Conservation (phyloP, 164 flowering plant genomes). For the Stephania yunnanensis region DNA sequence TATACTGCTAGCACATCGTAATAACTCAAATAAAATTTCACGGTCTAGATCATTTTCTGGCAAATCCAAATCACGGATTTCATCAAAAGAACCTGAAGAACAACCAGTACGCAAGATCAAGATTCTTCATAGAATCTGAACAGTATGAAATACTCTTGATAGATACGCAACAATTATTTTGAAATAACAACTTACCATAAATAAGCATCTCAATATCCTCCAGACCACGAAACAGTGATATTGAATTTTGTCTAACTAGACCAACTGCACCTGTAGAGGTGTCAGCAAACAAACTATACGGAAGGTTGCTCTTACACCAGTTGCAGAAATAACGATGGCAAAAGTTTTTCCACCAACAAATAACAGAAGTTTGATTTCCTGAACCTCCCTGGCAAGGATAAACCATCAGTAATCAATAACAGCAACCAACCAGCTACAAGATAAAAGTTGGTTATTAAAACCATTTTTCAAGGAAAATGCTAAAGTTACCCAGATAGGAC, state of each 20-base stretch:
- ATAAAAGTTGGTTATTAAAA: neutral
- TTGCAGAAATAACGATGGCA: constrained; percentile 52
- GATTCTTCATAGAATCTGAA: neutral
- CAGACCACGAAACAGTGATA: constrained; percentile 66
- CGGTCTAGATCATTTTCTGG: constrained; percentile 38
- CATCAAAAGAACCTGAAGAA: constrained; percentile 49
- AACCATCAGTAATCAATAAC: constrained; percentile 12
- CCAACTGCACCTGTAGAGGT: constrained; percentile 57
- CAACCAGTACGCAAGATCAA: neutral
- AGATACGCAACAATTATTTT: neutral
- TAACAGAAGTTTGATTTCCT: constrained; percentile 45
- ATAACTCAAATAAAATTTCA: constrained; percentile 56
- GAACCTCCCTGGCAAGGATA: constrained; percentile 42
- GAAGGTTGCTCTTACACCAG: constrained; percentile 70
- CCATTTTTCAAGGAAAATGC: too few relatives aligned
- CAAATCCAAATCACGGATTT: constrained; percentile 36
- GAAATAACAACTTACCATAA: constrained; percentile 47
- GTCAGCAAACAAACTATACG: constrained; percentile 56
- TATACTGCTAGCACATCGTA: constrained; percentile 49
- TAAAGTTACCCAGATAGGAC: too few relatives aligned
- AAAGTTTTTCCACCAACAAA: constrained; percentile 62
- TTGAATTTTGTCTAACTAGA: constrained; percentile 55
- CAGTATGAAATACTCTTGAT: neutral
- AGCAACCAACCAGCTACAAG: neutral
- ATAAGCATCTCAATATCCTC: constrained; percentile 66